These are phyloP conservation scores for Penicillium longicatenatum DNA, from an alignment of 495 filamentous ascomycete species.

Conservation along the genomic window DNA sequence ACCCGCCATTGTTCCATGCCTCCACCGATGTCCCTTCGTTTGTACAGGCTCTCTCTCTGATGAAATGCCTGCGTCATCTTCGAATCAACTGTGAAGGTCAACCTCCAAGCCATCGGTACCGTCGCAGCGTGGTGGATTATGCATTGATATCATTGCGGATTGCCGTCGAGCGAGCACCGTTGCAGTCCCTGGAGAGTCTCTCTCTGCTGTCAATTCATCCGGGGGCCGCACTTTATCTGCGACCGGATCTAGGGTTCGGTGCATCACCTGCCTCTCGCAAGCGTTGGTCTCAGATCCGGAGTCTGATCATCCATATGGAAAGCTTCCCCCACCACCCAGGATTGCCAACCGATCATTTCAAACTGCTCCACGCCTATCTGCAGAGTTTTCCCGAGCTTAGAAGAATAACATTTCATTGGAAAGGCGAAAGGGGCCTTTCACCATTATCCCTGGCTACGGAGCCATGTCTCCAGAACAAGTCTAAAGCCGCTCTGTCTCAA, in stretches of 20 bases:
- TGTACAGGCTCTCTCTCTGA: constrained; percentile 63
- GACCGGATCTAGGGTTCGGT: constrained; percentile 65
- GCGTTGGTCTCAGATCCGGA: constrained; percentile 71
- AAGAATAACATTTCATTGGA: constrained; percentile 70
- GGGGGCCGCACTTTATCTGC: constrained; percentile 68
- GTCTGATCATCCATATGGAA: constrained; percentile 68
- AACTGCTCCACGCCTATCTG: constrained; percentile 73
- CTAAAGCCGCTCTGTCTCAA: constrained; percentile 36
- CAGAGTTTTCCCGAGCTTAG: constrained; percentile 62
- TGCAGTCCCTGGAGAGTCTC: constrained; percentile 60
- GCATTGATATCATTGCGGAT: constrained; percentile 79
- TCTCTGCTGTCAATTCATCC: constrained; percentile 69
- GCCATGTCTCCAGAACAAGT: constrained; percentile 49
- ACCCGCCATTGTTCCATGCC: constrained; percentile 79
- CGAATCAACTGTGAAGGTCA: constrained; percentile 73
- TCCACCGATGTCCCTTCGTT: constrained; percentile 82
- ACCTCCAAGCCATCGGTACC: constrained; percentile 63
- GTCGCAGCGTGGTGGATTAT: constrained; percentile 77
- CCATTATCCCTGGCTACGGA: constrained; percentile 67
- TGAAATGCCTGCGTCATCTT: constrained; percentile 67
- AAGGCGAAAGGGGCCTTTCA: constrained; percentile 64
- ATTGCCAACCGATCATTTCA: constrained; percentile 66
- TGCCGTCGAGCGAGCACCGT: constrained; percentile 65
- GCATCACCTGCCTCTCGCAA: constrained; percentile 60
- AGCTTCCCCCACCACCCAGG: constrained; percentile 58